A percentile compares a stretch with the other conserved stretches of the same genome.
phyloP scores from a whole-genome alignment of 2,329 filamentous ascomycete genomes.

The Penicillium sp. region DNA sequence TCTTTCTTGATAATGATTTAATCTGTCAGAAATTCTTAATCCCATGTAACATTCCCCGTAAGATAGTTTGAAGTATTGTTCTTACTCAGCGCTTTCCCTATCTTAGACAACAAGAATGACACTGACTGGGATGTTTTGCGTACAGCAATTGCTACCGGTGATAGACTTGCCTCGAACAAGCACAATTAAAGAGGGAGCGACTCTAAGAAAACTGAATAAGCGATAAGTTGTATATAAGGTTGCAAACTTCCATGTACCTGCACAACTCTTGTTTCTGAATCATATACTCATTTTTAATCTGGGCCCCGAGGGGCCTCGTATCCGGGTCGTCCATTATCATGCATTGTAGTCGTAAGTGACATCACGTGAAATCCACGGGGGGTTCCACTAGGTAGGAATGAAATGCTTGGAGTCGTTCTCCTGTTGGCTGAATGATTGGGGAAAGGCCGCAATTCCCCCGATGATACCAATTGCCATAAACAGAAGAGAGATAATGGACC shows the following conservation, averaged over 20 bases:
- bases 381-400: slow-evolving; percentile 55
- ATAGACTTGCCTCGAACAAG: too few species aligned
- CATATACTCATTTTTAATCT: not conserved
- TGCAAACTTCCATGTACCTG: not conserved
- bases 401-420: slow-evolving; percentile 72
- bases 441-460: slow-evolving; percentile 78
- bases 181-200: too few species aligned
- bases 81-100: too few species aligned
- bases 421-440: slow-evolving; percentile 71
- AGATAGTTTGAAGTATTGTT: too few species aligned
- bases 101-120: too few species aligned
- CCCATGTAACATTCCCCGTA: too few species aligned
- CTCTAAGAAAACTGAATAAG: too few species aligned
- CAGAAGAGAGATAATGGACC: slow-evolving; percentile 72
- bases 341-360: not conserved
- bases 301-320: not conserved
- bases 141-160: too few species aligned
- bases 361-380: not conserved
- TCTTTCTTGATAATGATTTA: too few species aligned
- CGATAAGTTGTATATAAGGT: too few species aligned
- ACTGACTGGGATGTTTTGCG: too few species aligned
- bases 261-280: not conserved
- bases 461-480: slow-evolving; percentile 77
- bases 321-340: not conserved
- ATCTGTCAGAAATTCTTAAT: too few species aligned